Base-by-base conservation (phyloP, 495 filamentous ascomycete genomes). In the Penicillium subrubescens region DNA sequence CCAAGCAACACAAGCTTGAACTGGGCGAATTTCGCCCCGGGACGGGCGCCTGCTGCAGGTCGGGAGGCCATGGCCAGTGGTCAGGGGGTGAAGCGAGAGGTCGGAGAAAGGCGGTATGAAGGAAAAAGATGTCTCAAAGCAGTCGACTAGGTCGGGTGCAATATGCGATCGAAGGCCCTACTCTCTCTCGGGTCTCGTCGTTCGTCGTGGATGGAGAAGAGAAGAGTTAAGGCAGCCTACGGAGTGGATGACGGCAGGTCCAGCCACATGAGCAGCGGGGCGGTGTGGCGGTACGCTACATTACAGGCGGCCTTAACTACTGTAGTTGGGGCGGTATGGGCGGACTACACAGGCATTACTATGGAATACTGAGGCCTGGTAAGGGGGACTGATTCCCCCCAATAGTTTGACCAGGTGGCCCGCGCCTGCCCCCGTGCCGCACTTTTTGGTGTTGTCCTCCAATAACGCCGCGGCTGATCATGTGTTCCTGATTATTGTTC, bases 1-100 rank as follows among this genome's bases (percentile, higher is more conserved):
- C 95, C 95, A 65, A 99, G 83, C 71, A 99, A 83, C 62, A 99
- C 95, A 71, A 99, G 88, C 85, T 99, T 99, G 82, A 99, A 99
- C 84, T 99, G 95, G 67, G 95, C 95, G 80, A 99, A 99, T 71
- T 94, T 90, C 69, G 83, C 87, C 74, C 91, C 91, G 59, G 86
- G 86, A 66, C 92, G 88, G 74, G 85, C 84, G 76, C 90, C 91
- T 77, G 90, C 85, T 76, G 89, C 86, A 75, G 88, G 84, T 82
- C 93, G 84, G 73, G 91, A 84, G 75, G 93, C 90, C 93, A 97
- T 97, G 74, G 59, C 80, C 57, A 46, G 34, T 66, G 51, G 57
- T 74, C 63, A 71, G 67, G 53, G 35, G 65, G 54, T 34, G 51
- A 67, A 63, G 64, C 61, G 62, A 60, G 19, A 31, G 60, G 59